Percentiles rank a stretch among this genome's conserved stretches.
Evolutionary conservation across 2,329 filamentous ascomycete genomes (phyloP).

Genomic region (Pestalotiopsis sp.): DNA sequence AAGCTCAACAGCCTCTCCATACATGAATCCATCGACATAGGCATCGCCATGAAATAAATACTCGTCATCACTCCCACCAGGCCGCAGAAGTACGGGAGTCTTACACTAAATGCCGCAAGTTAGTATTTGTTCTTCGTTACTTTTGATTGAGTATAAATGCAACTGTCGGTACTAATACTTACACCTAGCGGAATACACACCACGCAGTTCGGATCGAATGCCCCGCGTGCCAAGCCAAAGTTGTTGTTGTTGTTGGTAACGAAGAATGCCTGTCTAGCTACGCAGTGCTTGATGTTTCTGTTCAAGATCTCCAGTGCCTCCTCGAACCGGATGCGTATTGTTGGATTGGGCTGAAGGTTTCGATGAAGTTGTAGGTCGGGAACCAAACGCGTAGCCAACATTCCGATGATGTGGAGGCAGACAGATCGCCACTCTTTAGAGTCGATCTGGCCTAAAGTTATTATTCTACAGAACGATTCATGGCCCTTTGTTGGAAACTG

Average conservation of each 20-base stretch:
- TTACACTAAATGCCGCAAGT: background rate
- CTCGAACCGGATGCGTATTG: fast-evolving
- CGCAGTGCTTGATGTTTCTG: fast-evolving
- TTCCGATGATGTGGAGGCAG: background rate
- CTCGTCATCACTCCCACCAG: background rate
- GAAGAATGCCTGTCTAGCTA: fast-evolving
- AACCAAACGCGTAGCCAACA: background rate
- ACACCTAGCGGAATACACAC: background rate
- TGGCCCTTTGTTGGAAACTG: background rate
- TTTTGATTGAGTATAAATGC: too few relatives aligned
- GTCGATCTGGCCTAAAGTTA: background rate
- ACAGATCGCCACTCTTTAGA: fast-evolving
- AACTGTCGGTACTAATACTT: too few relatives aligned
- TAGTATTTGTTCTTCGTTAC: background rate
- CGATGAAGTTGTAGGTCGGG: background rate
- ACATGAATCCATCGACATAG: background rate
- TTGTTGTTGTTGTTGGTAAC: background rate
- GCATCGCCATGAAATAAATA: background rate
- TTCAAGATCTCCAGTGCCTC: background rate
- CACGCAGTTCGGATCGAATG: background rate
- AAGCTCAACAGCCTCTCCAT: background rate
- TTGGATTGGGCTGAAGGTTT: background rate
- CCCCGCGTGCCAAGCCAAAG: background rate
- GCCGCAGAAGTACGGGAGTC: fast-evolving
- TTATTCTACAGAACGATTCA: background rate